These are phyloP conservation scores for Pythium volutum DNA, from an alignment of 352 stramenopile genomes.

Conservation along the genomic window DNA sequence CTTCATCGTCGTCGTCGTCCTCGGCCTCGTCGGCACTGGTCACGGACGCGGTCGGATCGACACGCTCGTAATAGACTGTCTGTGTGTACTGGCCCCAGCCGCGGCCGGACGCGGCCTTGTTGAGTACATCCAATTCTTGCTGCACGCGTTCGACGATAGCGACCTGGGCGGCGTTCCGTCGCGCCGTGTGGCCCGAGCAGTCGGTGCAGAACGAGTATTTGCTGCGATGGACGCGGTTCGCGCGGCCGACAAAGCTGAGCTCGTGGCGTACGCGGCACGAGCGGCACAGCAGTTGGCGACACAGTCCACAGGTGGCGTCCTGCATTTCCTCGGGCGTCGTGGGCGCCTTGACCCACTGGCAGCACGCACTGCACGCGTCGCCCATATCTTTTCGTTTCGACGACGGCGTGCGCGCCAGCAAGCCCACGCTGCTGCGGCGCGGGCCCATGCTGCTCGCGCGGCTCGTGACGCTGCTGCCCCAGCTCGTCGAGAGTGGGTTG, in stretches of 20 bases:
- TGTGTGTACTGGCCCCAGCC: not conserved
- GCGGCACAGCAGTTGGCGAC: constrained; percentile 8
- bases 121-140: not conserved
- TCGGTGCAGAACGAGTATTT: constrained; percentile 12
- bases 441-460: constrained; percentile 2
- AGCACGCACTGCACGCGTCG: constrained; percentile 8
- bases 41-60: too few species aligned
- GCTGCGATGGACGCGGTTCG: constrained; percentile 20
- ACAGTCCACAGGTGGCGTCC: constrained; percentile 9
- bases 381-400: not conserved
- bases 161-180: not conserved
- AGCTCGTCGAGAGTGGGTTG: constrained; percentile 11
- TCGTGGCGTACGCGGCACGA: constrained; percentile 15
- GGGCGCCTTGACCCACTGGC: not conserved
- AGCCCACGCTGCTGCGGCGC: not conserved
- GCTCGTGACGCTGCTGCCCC: constrained; percentile 14
- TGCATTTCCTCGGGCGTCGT: not conserved
- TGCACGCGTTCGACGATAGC: not conserved
- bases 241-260: constrained; percentile 18
- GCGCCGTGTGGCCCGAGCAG: constrained; percentile 1
- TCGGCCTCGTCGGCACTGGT: too few species aligned
- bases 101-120: not conserved
- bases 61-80: too few species aligned
- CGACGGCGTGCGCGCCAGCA: not conserved
- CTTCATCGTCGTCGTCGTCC: too few species aligned